Evolutionary conservation across 129 eudicot species (phyloP).

Genomic region (Mikania micrantha): DNA sequence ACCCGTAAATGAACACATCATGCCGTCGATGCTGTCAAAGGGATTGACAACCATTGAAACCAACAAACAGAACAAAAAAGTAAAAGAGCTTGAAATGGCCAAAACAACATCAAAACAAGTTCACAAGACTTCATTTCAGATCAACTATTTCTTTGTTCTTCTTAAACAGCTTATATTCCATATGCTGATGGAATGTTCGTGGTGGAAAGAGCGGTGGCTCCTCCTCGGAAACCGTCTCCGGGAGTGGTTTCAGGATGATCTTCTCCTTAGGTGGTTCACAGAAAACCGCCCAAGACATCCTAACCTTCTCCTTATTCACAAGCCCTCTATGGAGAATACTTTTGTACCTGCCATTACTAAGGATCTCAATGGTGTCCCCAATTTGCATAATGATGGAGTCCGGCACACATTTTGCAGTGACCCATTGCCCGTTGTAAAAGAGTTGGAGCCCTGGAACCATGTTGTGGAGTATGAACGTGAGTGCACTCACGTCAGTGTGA

Average conservation of each 20-base stretch:
- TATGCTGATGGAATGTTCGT: conserved; percentile 81
- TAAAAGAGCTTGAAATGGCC: background rate
- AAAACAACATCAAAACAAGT: conserved; percentile 1
- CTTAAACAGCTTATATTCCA: conserved; percentile 67
- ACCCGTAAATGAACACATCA: background rate
- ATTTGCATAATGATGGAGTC: conserved; percentile 77
- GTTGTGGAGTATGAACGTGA: conserved; percentile 92
- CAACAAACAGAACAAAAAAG: background rate
- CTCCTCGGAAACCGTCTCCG: conserved; percentile 65
- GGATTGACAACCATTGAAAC: background rate
- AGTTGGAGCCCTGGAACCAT: conserved; percentile 96
- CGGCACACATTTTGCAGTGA: conserved; percentile 88
- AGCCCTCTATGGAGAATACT: conserved; percentile 90
- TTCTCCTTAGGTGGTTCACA: conserved; percentile 95
- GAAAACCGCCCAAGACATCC: conserved; percentile 93
- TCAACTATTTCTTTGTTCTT: conserved; percentile 32
- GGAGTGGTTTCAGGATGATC: conserved; percentile 70
- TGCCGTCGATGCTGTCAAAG: background rate
- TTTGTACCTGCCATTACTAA: conserved; percentile 91
- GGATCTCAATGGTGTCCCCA: conserved; percentile 86
- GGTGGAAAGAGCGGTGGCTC: conserved; percentile 72
- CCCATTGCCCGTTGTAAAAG: conserved; percentile 65
- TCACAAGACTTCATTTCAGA: conserved; percentile 1
- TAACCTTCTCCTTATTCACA: conserved; percentile 87
- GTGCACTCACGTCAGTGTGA: conserved; percentile 87